Percentiles rank a stretch among this genome's conserved stretches.
These are phyloP conservation scores for Termitomyces heimii DNA, from an alignment of 768 basidiomycete species.

Conservation along the genomic window DNA sequence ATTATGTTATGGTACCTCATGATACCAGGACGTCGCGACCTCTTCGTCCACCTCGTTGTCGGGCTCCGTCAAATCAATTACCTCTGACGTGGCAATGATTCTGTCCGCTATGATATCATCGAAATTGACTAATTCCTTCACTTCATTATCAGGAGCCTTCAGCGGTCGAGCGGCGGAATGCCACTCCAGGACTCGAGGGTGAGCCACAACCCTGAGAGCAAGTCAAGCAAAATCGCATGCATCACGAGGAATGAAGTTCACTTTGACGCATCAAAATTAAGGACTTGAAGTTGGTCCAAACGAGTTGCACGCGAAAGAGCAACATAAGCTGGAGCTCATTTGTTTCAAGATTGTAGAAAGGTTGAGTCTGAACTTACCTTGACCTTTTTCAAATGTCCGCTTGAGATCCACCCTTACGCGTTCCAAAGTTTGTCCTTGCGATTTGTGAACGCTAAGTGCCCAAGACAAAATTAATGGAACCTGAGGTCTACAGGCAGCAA, in stretches of 20 bases:
- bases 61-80: conserved; percentile 10
- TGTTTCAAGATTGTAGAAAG: background rate
- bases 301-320: conserved; percentile 68
- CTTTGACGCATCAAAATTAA: conserved; percentile 58
- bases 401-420: conserved; percentile 76
- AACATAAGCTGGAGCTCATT: conserved; percentile 48
- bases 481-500: conserved; percentile 22
- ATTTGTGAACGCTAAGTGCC: conserved; percentile 87
- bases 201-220: conserved; percentile 50
- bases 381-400: conserved; percentile 74
- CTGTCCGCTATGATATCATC: conserved; percentile 22
- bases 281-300: conserved; percentile 59
- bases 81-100: conserved; percentile 7
- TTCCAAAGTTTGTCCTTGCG: conserved; percentile 85
- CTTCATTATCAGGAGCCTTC: background rate
- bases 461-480: conserved; percentile 80
- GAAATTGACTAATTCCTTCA: conserved; percentile 19
- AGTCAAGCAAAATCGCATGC: background rate
- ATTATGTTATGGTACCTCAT: conserved; percentile 9
- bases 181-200: conserved; percentile 61
- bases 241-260: conserved; percentile 20
- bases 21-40: conserved; percentile 27
- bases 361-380: conserved; percentile 38
- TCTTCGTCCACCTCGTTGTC: conserved; percentile 35
- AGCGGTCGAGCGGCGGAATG: conserved; percentile 14